A percentile compares a stretch with the other conserved stretches of the same genome.
Evolutionary conservation across 2,329 filamentous ascomycete species (phyloP).

Genomic region (Cordyceps militaris): DNA sequence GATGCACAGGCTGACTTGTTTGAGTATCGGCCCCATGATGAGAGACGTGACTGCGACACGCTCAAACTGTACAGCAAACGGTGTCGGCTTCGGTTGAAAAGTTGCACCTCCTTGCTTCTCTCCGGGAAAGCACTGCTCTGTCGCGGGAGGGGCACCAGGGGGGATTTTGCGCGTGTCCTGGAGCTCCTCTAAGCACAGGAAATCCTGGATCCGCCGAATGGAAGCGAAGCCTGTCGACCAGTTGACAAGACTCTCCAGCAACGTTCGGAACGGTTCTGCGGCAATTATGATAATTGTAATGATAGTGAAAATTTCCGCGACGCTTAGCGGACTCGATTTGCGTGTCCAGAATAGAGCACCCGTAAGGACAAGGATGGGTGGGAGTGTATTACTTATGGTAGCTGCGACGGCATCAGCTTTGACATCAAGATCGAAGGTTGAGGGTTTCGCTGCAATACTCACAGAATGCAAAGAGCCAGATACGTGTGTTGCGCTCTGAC

Average conservation of each 20-base stretch:
- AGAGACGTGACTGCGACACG: not conserved
- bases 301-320: not conserved
- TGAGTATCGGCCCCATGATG: not conserved
- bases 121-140: not conserved
- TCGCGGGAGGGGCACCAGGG: not conserved
- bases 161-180: not conserved
- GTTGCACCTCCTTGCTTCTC: not conserved
- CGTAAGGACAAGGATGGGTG: not conserved
- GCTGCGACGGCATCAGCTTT: not conserved
- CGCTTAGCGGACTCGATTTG: not conserved
- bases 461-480: not conserved
- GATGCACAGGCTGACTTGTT: not conserved
- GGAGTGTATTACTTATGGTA: not conserved
- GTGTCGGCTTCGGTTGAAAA: not conserved
- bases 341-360: conserved; percentile 6
- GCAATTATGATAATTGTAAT: not conserved
- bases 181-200: not conserved
- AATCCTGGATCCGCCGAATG: not conserved
- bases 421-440: not conserved
- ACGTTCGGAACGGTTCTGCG: not conserved
- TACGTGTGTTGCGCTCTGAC: not conserved
- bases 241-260: not conserved
- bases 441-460: not conserved
- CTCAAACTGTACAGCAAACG: not conserved
- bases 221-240: not conserved